These are phyloP conservation scores for Ramularia endophylla DNA, from an alignment of 2,329 filamentous ascomycete species.

Conservation along the genomic window DNA sequence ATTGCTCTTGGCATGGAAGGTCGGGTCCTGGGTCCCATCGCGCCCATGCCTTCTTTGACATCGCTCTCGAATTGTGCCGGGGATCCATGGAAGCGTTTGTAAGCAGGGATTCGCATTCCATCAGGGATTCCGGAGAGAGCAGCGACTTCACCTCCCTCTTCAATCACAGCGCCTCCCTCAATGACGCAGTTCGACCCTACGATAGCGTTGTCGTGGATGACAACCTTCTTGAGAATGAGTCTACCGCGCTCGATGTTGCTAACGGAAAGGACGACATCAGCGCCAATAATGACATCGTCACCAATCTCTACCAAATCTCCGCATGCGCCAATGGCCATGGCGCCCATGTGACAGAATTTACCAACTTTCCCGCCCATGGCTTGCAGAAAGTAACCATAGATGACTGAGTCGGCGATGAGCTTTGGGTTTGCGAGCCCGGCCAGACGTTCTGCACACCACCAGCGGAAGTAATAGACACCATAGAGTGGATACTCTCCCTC, in stretches of 20 bases:
- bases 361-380: slow-evolving; percentile 22
- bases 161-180: slow-evolving; percentile 20
- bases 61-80: slow-evolving; percentile 18
- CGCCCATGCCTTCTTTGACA: slow-evolving; percentile 10
- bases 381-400: slow-evolving; percentile 17
- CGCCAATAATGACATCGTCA: slow-evolving; percentile 21
- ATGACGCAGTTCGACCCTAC: slow-evolving; percentile 20
- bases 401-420: slow-evolving; percentile 17
- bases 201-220: slow-evolving; percentile 13
- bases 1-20: slow-evolving; percentile 13
- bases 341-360: slow-evolving; percentile 18
- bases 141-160: slow-evolving; percentile 20
- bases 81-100: slow-evolving; percentile 20
- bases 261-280: slow-evolving; percentile 17
- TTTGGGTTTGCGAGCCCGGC: slow-evolving; percentile 15
- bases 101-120: slow-evolving; percentile 16
- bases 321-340: slow-evolving; percentile 16
- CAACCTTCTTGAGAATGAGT: slow-evolving; percentile 21
- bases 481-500: slow-evolving; percentile 54
- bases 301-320: slow-evolving; percentile 23
- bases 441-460: slow-evolving; percentile 44
- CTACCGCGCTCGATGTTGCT: slow-evolving; percentile 20
- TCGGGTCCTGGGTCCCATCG: slow-evolving; percentile 8
- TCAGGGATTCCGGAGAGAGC: slow-evolving; percentile 20
- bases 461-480: slow-evolving; percentile 52